Percentiles rank a stretch among this genome's conserved stretches.
Evolutionary conservation across 257 asterid species (phyloP).

Genomic region (Eustoma russellianum): DNA sequence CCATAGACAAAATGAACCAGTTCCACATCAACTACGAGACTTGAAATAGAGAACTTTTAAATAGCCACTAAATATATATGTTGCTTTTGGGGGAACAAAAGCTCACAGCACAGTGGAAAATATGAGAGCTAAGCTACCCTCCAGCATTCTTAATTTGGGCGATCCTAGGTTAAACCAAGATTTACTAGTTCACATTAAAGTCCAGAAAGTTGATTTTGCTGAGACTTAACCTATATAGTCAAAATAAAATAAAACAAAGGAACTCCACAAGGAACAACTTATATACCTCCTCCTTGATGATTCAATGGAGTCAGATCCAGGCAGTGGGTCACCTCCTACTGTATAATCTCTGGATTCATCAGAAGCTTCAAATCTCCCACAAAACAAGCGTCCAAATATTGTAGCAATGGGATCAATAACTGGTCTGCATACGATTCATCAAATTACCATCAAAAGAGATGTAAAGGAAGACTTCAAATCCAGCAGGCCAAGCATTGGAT

Average conservation of each 20-base stretch:
- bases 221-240: not conserved
- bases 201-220: not conserved
- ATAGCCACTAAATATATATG: no score
- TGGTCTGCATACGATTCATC: conserved; percentile 43
- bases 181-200: no score
- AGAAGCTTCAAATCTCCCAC: conserved; percentile 64
- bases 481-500: conserved; percentile 5
- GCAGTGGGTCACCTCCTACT: conserved; percentile 49
- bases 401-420: conserved; percentile 69
- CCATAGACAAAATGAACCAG: no score
- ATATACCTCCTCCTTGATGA: conserved; percentile 87
- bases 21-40: no score
- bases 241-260: no score
- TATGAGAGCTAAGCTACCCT: no score
- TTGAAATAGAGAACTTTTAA: no score
- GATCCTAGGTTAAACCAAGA: no score
- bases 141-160: no score
- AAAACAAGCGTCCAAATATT: conserved; percentile 53
- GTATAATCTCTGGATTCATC: conserved; percentile 52
- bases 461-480: conserved; percentile 4
- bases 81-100: no score
- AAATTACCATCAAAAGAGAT: conserved; percentile 13
- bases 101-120: no score
- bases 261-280: not conserved
- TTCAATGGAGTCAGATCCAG: conserved; percentile 86